Conservation (phyloP, 169 alveolate species). For the Plasmodium ovale region DNA sequence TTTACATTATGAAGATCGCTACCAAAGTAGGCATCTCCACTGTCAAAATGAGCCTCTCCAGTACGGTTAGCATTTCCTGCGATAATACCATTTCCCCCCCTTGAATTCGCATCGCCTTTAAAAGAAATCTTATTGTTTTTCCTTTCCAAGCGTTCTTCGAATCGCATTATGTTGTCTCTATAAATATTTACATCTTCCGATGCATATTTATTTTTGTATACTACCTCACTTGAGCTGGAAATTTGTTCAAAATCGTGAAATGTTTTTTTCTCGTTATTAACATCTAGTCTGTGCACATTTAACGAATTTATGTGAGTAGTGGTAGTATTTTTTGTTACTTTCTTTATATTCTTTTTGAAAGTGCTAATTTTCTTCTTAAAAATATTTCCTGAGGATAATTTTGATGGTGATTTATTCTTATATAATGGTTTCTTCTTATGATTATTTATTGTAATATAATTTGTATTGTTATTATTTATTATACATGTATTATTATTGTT, state of each 20-base stretch:
- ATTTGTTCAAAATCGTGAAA: neutral
- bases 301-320: neutral
- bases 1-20: slow-evolving; percentile 7
- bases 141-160: neutral
- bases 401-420: slow-evolving; percentile 33
- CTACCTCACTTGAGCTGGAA: neutral
- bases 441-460: slow-evolving; percentile 28
- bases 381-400: neutral
- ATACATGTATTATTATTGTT: slow-evolving; percentile 13
- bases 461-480: slow-evolving; percentile 13
- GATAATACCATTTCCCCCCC: too few relatives aligned
- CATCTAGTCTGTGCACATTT: neutral
- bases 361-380: slow-evolving; percentile 4
- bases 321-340: neutral
- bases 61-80: too few relatives aligned
- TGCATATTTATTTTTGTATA: neutral
- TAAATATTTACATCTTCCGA: neutral
- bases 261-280: neutral
- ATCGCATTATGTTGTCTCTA: neutral
- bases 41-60: too few relatives aligned
- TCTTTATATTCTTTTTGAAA: slow-evolving; percentile 23
- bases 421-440: slow-evolving; percentile 13
- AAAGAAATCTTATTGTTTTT: too few relatives aligned
- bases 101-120: too few relatives aligned
- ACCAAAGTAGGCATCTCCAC: neutral